Evolutionary conservation across 1,284 basidiomycete genomes (phyloP), one percentile per base, ranked within the genome.

Genomic region (Coniophora puteana): DNA sequence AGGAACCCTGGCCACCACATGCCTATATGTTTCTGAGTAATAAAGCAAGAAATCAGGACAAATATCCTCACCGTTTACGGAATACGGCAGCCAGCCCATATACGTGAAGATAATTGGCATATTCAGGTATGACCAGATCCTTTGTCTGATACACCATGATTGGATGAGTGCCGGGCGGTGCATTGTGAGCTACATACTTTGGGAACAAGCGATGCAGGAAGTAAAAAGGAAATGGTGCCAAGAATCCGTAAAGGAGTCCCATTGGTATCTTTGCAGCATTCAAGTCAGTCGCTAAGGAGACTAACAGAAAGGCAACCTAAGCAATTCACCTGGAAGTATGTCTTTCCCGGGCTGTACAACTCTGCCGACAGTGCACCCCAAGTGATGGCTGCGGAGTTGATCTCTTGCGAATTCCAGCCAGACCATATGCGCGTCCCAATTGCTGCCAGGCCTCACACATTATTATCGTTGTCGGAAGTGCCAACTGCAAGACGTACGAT

Each of bases 31-130:
- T 12, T 13, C 20, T 14, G 38, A 43, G 16, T 42, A 52, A 57
- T 55, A 61, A 61, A 57, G 2, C 35, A 8, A 20, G 20, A 22
- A 27, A 11, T 13, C 24, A 11, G 5, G n/a, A 70, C 59, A n/a
- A n/a, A n/a, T n/a, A n/a, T n/a, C n/a, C n/a, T 68, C 66, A 36
- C 74, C 74, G 50, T 77, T 77, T 32, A 77, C 75, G 1, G 74
- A 76, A 58, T 74, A 77, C 6, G 74, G 74, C 34, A 77, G 59
- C 58, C 62, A 76, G 35, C 74, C 74, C 36, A 74, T 68, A 54
- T 76, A 76, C 32, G 71, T 64, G 26, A 68, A 53, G 39, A 76
- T 56, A 44, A 77, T 69, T 5, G 75, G 74, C 31, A 71, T 61
- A 52, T 76, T 71, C 49, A 77, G 57, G 52, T 73, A 76, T 38